Conservation (phyloP, 345 rosid genomes). For the Salix suchowensis region DNA sequence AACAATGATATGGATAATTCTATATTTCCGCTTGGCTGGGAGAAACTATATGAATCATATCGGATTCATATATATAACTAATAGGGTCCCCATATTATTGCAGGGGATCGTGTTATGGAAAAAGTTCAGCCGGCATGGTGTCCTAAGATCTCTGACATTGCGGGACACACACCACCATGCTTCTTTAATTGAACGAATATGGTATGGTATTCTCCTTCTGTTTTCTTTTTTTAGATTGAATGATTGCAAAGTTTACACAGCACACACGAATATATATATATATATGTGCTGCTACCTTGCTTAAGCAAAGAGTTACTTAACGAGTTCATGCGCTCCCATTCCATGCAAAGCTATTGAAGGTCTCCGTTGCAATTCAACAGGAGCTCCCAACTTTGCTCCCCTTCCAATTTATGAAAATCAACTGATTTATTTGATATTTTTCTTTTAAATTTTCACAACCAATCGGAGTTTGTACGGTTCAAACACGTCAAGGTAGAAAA, state of each 20-base stretch:
- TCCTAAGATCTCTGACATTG: not conserved
- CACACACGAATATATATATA: not conserved
- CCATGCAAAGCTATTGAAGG: not conserved
- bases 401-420: not conserved
- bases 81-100: not conserved
- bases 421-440: not conserved
- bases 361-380: not conserved
- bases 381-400: not conserved
- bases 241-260: not conserved
- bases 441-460: not conserved
- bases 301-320: not conserved
- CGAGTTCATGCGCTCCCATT: not conserved
- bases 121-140: not conserved
- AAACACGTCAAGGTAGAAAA: not conserved
- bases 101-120: not conserved
- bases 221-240: not conserved
- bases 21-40: not conserved
- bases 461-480: not conserved
- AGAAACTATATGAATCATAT: not conserved
- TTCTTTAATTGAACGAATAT: no score
- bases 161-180: not conserved
- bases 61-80: not conserved
- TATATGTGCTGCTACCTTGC: not conserved
- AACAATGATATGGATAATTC: not conserved
- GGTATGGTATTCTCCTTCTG: not conserved